Evolutionary conservation across 768 basidiomycete genomes (phyloP).

Genomic region (Boletus reticulatus): DNA sequence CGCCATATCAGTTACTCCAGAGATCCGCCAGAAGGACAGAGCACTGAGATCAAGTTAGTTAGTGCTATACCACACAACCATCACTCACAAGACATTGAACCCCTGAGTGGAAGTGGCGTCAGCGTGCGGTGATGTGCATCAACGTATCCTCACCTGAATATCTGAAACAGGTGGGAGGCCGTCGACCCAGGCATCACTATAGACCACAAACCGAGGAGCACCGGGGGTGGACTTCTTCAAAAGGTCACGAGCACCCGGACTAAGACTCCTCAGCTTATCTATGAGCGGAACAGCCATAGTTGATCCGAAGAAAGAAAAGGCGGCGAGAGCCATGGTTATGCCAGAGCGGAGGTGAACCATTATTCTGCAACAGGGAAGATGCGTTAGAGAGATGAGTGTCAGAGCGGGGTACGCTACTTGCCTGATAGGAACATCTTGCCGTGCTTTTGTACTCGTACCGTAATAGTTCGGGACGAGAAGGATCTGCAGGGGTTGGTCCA

Average conservation of each 20-base stretch:
- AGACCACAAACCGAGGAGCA: conserved; percentile 47
- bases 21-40: conserved; percentile 40
- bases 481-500: too few relatives aligned
- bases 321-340: neutral
- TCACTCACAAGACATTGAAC: conserved; percentile 33
- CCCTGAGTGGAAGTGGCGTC: conserved; percentile 19
- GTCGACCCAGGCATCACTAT: conserved; percentile 40
- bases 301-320: conserved; percentile 4
- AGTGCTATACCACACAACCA: neutral
- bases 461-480: too few relatives aligned
- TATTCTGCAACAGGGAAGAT: neutral
- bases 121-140: neutral
- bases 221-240: conserved; percentile 28
- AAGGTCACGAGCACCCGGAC: conserved; percentile 17
- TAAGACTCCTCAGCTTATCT: conserved; percentile 17
- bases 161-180: conserved; percentile 42
- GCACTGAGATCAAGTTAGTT: conserved; percentile 18
- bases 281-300: conserved; percentile 10
- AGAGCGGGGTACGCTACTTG: too few relatives aligned
- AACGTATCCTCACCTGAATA: conserved; percentile 18
- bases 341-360: neutral
- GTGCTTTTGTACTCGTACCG: too few relatives aligned
- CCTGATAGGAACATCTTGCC: too few relatives aligned
- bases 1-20: conserved; percentile 45
- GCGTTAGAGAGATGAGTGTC: too few relatives aligned